Percentiles rank a stretch among this genome's conserved stretches.
Evolutionary conservation across 2,329 filamentous ascomycete species (phyloP).

Genomic region (Atkinsonella hypoxylon): DNA sequence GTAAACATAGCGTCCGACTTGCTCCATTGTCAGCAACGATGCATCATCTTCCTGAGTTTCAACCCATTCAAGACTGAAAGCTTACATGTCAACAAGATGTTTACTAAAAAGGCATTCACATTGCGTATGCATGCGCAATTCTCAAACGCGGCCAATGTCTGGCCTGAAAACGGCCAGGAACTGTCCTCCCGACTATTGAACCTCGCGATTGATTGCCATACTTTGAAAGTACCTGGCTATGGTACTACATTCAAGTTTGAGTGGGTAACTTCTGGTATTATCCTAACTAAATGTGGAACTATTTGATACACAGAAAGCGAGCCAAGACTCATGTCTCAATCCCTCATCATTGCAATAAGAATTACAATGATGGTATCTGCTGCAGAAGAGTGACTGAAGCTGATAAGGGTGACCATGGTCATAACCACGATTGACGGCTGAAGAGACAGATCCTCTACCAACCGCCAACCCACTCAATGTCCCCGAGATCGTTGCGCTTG

Average conservation of each 20-base stretch:
- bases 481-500: constrained; percentile 54
- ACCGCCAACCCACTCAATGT: constrained; percentile 91
- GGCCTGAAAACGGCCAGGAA: no score
- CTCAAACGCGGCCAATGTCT: no score
- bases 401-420: constrained; percentile 17
- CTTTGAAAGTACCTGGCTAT: no score
- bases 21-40: no score
- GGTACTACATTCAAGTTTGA: constrained; percentile 21
- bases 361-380: constrained; percentile 6
- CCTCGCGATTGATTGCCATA: no score
- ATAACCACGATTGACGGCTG: constrained; percentile 49
- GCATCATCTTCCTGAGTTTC: no score
- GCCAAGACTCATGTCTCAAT: constrained; percentile 29
- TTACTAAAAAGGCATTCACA: no score
- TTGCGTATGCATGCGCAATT: no score
- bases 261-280: constrained; percentile 60
- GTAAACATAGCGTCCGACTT: no score
- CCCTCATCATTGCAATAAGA: constrained; percentile 13
- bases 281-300: constrained; percentile 26
- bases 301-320: constrained; percentile 56
- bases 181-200: no score
- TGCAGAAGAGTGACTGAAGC: neutral
- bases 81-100: no score
- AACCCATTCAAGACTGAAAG: no score
- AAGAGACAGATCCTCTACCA: constrained; percentile 47